Evolutionary conservation across 495 filamentous ascomycete species (phyloP), one percentile per base, ranked within the genome.

Genomic region (Talaromyces ruber): DNA sequence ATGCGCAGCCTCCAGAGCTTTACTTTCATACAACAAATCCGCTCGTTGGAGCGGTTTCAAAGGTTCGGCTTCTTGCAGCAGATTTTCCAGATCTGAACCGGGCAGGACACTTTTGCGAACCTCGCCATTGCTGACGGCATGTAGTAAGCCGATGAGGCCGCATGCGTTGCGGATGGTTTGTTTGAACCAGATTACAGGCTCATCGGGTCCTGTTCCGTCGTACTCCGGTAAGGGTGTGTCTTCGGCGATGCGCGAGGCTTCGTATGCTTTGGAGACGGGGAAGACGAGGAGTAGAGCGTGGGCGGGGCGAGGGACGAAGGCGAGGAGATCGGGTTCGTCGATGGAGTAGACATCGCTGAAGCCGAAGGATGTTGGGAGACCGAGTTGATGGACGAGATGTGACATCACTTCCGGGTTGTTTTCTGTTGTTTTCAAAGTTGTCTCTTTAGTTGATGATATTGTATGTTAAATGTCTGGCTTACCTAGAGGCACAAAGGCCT

Each of bases 161-260:
- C 93, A 97, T 2, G 91, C 88, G 71, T 96, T 85, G 55, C 85
- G 80, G 70, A 97, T 97, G 0, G 91, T 96, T 66, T 97, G 92
- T 68, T 89, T 88, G 77, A 91, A 96, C 92, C 92, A 96, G 57
- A 92, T 81, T 3, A 90, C 86, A 0, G 86, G 87, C 60, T 87
- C 84, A 0, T 62, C 6, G 56, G 80, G 71, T 1, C 84, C 84
- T 21, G 64, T 70, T 60, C 81, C 81, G 0, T 68, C 69, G 71
- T 86, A 86, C 43, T 80, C 78, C 14, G 74, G 65, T 30, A 82
- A 74, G 3, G 67, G 63, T 34, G 78, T 72, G 72, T 94, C 88
- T 73, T 92, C 90, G 61, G 79, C 71, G 26, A 78, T 71, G 26
- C 89, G 85, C 64, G 81, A 80, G 53, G 78, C 73, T 74, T 91